Conservation (phyloP, 495 filamentous ascomycete species). For the Penicillium longicatenatum region DNA sequence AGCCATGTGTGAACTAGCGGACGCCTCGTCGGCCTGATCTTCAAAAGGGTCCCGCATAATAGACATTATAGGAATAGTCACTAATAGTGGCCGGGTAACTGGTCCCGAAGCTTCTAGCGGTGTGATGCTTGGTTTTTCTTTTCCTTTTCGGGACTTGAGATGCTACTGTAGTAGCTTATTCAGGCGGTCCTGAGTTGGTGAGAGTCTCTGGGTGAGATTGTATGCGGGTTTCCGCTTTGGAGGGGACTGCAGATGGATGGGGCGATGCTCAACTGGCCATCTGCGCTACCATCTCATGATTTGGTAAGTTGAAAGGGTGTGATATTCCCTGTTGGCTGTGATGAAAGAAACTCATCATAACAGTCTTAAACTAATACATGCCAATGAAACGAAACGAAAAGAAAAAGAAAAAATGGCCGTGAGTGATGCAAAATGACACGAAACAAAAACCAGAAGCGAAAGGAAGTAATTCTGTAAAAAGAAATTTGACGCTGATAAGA, state of each 20-base stretch:
- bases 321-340: not conserved
- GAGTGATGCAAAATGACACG: no score
- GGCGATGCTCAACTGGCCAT: not conserved
- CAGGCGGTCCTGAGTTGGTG: not conserved
- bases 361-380: no score
- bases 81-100: conserved; percentile 1
- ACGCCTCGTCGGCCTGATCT: not conserved
- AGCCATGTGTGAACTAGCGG: not conserved
- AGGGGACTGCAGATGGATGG: not conserved
- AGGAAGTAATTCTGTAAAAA: no score
- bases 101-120: not conserved
- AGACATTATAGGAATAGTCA: not conserved
- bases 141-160: not conserved
- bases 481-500: not conserved
- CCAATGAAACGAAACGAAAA: no score
- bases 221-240: not conserved
- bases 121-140: not conserved
- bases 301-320: not conserved
- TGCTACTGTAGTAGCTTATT: conserved; percentile 2
- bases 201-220: not conserved
- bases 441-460: no score
- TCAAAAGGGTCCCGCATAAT: no score
- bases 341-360: no score
- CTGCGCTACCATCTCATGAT: not conserved
- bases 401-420: no score